phyloP scores from a whole-genome alignment of 352 stramenopile species.

The Phytophthora europaea region DNA sequence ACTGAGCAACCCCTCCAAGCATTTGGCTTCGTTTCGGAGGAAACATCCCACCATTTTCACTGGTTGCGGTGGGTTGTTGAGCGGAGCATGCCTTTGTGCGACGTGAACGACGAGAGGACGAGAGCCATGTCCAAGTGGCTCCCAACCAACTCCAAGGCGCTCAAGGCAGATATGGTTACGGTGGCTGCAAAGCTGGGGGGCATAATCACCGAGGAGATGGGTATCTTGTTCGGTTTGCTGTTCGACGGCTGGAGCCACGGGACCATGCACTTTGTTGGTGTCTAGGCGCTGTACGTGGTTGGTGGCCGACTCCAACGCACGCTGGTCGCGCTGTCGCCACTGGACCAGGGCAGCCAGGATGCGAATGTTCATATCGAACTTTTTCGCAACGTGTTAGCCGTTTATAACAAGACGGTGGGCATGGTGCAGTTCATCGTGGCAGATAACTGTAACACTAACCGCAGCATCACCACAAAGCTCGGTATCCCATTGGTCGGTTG shows the following conservation, averaged over 20 bases:
- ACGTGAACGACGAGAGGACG: constrained; percentile 1
- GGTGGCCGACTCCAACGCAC: not conserved
- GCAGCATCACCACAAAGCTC: constrained; percentile 4
- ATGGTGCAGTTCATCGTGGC: constrained; percentile 11
- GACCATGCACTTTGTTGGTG: constrained; percentile 1
- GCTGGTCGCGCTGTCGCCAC: constrained; percentile 4
- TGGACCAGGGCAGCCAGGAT: constrained; percentile 14
- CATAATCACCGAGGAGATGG: constrained; percentile 1
- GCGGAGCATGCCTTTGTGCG: constrained; percentile 13
- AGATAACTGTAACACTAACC: constrained; percentile 28
- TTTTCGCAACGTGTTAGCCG: not conserved
- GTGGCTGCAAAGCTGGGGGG: not conserved
- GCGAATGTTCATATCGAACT: constrained; percentile 2
- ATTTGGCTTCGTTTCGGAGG: constrained; percentile 12
- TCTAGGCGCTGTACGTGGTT: constrained; percentile 7
- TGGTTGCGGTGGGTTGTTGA: constrained; percentile 12
- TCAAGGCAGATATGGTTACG: not conserved
- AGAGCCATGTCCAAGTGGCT: constrained; percentile 8
- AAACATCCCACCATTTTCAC: constrained; percentile 4
- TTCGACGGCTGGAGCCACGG: constrained; percentile 10
- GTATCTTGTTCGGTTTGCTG: constrained; percentile 8
- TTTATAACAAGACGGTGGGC: constrained; percentile 16
- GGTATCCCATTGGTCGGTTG: constrained; percentile 1
- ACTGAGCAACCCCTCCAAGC: not conserved
- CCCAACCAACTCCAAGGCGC: constrained; percentile 1